A percentile compares a stretch with the other conserved stretches of the same genome.
Evolutionary conservation across 495 filamentous ascomycete species (phyloP).

Genomic region (Tuber melanosporum): DNA sequence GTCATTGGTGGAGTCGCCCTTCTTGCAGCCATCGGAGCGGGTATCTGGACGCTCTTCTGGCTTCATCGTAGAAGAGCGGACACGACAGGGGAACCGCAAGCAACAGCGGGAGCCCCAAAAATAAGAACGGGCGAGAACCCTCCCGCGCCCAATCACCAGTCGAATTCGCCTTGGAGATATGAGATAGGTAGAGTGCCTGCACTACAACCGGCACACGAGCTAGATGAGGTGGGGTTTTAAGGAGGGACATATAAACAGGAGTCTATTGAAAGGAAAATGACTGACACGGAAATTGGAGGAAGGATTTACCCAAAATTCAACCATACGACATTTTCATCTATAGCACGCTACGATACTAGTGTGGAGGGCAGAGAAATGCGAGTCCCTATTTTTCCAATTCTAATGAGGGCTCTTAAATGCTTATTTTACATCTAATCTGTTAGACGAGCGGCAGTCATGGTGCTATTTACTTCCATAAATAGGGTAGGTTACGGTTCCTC

Average conservation of each 20-base stretch:
- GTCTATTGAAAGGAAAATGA: background rate
- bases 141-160: background rate
- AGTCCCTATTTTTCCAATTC: too few species aligned
- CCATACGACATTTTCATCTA: background rate
- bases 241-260: background rate
- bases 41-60: conserved; percentile 10
- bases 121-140: background rate
- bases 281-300: background rate
- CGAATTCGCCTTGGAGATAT: background rate
- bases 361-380: too few species aligned
- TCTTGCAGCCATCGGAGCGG: conserved; percentile 17
- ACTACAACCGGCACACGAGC: background rate
- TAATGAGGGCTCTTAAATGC: too few species aligned
- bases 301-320: background rate
- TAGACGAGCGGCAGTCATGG: too few species aligned
- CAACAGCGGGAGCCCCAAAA: background rate
- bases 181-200: background rate
- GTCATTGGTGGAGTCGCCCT: conserved; percentile 35
- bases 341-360: too few species aligned
- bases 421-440: too few species aligned
- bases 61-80: conserved; percentile 12
- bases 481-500: too few species aligned
- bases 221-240: background rate
- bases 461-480: too few species aligned
- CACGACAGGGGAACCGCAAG: background rate